Percentiles rank a stretch among this genome's conserved stretches.
phyloP scores from a whole-genome alignment of 306 rosid species.

The Trichosanthes truncata region DNA sequence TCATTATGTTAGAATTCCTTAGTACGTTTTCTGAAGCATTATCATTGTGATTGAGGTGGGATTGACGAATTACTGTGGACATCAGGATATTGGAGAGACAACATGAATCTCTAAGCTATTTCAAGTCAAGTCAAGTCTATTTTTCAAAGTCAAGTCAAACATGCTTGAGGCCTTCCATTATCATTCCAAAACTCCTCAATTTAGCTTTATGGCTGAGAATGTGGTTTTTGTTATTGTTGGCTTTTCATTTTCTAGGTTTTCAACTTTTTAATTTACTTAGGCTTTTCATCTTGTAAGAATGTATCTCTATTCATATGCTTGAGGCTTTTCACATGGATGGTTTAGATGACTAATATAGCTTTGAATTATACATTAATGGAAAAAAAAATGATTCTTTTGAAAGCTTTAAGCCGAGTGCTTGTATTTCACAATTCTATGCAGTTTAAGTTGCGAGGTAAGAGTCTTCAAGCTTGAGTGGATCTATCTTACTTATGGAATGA shows the following conservation, averaged over 20 bases:
- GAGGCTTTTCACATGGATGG: neutral
- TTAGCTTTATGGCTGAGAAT: too few species aligned
- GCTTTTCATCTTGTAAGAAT: neutral
- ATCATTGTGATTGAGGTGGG: neutral
- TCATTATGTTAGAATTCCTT: neutral
- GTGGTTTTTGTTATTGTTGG: too few species aligned
- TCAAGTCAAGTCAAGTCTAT: too few species aligned
- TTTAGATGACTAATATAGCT: neutral
- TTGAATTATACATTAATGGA: too few species aligned
- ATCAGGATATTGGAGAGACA: neutral
- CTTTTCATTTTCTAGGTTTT: too few species aligned
- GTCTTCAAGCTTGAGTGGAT: too few species aligned
- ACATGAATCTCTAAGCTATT: neutral
- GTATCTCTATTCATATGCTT: neutral
- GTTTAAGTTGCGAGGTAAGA: too few species aligned
- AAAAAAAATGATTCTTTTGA: too few species aligned
- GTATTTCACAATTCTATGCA: too few species aligned
- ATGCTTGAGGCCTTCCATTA: neutral
- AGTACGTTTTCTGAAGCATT: neutral
- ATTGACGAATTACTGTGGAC: neutral
- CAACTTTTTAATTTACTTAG: too few species aligned
- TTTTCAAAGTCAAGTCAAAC: neutral
- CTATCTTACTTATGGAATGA: neutral
- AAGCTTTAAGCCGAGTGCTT: too few species aligned
- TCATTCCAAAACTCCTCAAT: neutral